Conservation (phyloP, 2,329 filamentous ascomycete genomes). For the Colletotrichum tamarilloi region DNA sequence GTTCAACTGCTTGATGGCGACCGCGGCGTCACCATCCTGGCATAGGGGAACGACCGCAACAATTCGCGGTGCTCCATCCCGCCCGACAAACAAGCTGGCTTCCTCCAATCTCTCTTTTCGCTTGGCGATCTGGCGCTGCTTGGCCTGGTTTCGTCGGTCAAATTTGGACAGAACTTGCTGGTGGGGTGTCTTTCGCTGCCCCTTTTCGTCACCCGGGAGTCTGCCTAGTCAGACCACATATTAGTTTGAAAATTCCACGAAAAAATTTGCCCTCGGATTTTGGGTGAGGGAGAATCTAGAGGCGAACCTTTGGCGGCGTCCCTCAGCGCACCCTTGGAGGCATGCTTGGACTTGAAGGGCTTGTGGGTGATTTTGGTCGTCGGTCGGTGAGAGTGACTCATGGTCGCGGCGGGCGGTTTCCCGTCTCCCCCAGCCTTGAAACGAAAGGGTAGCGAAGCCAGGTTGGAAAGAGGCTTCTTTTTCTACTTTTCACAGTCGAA, state of each 20-base stretch:
- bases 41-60: conserved; percentile 91
- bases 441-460: conserved; percentile 82
- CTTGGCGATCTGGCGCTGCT: conserved; percentile 87
- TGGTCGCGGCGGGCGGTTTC: conserved; percentile 79
- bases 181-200: conserved; percentile 86
- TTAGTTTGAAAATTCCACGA: not conserved
- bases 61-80: conserved; percentile 86
- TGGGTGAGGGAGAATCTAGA: not conserved
- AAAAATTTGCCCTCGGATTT: not conserved
- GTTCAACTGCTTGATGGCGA: conserved; percentile 78
- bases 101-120: conserved; percentile 85
- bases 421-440: conserved; percentile 84
- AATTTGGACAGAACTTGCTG: conserved; percentile 98
- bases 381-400: conserved; percentile 86
- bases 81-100: conserved; percentile 84
- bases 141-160: conserved; percentile 93
- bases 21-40: conserved; percentile 73
- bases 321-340: conserved; percentile 87
- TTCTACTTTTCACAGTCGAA: not conserved
- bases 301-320: conserved; percentile 82
- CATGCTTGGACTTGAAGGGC: conserved; percentile 90
- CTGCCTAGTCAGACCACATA: conserved; percentile 68
- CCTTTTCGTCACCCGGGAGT: conserved; percentile 74
- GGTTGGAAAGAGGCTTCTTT: conserved; percentile 49
- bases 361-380: conserved; percentile 93